A percentile compares a stretch with the other conserved stretches of the same genome.
Conservation (phyloP, 2,329 filamentous ascomycete genomes). For the Zymoseptoria brevis region DNA sequence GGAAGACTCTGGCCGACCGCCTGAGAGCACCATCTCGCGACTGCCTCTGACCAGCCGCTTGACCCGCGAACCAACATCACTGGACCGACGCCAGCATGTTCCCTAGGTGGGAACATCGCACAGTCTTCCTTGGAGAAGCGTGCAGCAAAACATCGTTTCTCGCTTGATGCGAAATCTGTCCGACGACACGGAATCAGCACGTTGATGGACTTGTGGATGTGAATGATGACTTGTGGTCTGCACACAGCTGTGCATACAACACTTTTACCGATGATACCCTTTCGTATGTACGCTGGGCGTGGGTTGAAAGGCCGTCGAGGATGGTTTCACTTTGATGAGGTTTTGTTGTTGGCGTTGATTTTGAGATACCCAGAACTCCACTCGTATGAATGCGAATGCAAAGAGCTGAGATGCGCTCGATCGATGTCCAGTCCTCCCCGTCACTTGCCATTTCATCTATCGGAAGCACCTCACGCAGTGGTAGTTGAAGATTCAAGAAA, state of each 20-base stretch:
- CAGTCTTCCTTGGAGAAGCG: background rate
- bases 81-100: background rate
- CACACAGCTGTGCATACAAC: background rate
- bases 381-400: background rate
- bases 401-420: background rate
- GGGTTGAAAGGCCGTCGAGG: background rate
- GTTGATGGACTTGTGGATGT: background rate
- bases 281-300: background rate
- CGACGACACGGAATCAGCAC: background rate
- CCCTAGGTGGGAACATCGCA: background rate
- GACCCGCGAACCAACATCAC: background rate
- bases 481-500: background rate
- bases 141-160: background rate
- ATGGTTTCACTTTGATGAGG: background rate
- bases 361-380: background rate
- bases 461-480: background rate
- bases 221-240: background rate
- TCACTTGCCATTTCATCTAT: background rate
- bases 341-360: background rate
- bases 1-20: conserved; percentile 14
- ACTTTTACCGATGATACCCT: background rate
- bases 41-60: background rate
- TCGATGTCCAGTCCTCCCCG: background rate
- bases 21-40: conserved; percentile 3
- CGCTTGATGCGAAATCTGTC: background rate